Evolutionary conservation across 169 alveolate species (phyloP).

Genomic region (Cryptosporidium bovis): DNA sequence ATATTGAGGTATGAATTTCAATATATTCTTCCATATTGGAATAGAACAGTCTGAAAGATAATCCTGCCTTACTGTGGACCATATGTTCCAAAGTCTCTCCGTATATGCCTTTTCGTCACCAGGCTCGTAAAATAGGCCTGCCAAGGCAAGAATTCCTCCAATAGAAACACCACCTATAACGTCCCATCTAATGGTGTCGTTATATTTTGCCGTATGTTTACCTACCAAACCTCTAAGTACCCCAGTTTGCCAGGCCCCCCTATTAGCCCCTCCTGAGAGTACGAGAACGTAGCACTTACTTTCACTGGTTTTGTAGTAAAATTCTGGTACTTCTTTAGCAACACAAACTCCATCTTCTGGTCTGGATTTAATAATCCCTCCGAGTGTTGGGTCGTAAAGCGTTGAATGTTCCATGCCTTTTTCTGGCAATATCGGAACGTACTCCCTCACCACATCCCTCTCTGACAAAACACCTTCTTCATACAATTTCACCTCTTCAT

Average conservation of each 20-base stretch:
- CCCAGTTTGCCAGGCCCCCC: conserved; percentile 75
- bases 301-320: conserved; percentile 34
- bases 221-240: conserved; percentile 67
- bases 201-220: conserved; percentile 33
- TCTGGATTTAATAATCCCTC: background rate
- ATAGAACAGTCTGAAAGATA: conserved; percentile 66
- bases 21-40: conserved; percentile 59
- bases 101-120: conserved; percentile 54
- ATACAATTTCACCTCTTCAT: background rate
- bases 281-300: conserved; percentile 55
- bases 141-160: conserved; percentile 68
- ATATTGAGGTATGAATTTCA: conserved; percentile 48
- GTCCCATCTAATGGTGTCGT: conserved; percentile 65
- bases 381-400: background rate
- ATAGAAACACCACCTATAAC: conserved; percentile 68
- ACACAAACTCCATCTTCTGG: background rate
- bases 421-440: too few relatives aligned
- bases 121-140: conserved; percentile 68
- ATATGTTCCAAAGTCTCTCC: conserved; percentile 38
- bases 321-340: conserved; percentile 19
- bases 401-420: too few relatives aligned
- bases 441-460: background rate
- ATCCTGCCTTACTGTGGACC: conserved; percentile 66
- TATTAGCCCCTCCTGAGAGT: conserved; percentile 73
- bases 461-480: conserved; percentile 20